A percentile compares a stretch with the other conserved stretches of the same genome.
Evolutionary conservation across 2,329 filamentous ascomycete species (phyloP).

Genomic region (Ascochyta pisi): DNA sequence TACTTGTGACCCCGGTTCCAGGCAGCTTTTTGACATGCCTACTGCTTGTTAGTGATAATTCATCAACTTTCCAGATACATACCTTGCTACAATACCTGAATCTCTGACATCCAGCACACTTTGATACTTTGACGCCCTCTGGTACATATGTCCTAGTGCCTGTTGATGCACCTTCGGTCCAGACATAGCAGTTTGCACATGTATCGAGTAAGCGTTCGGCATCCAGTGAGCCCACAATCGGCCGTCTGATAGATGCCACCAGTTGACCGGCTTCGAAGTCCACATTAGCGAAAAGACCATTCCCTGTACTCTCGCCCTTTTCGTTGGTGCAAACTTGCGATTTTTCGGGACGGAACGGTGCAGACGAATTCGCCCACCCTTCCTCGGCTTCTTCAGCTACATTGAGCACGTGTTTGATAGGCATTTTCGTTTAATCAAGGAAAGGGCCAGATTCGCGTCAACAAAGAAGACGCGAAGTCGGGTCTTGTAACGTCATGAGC

Average conservation of each 20-base stretch:
- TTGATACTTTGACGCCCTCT: slow-evolving; percentile 53
- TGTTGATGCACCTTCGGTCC: slow-evolving; percentile 42
- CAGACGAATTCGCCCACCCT: slow-evolving; percentile 15
- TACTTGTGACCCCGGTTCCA: slow-evolving; percentile 67
- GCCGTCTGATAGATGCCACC: slow-evolving; percentile 58
- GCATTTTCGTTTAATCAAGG: not conserved
- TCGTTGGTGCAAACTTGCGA: slow-evolving; percentile 31
- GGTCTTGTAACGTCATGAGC: slow-evolving; percentile 15
- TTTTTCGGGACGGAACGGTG: slow-evolving; percentile 31
- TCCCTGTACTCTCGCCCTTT: slow-evolving; percentile 49
- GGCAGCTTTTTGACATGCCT: slow-evolving; percentile 65
- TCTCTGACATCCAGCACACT: slow-evolving; percentile 64
- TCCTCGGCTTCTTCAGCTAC: slow-evolving; percentile 14
- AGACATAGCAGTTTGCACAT: slow-evolving; percentile 65
- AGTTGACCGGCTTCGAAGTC: slow-evolving; percentile 58
- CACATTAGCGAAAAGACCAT: slow-evolving; percentile 62
- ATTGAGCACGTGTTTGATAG: slow-evolving; percentile 16
- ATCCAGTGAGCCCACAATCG: slow-evolving; percentile 63
- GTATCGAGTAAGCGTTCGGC: slow-evolving; percentile 59
- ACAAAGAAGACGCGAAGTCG: not conserved
- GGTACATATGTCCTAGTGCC: slow-evolving; percentile 44
- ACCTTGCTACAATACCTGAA: slow-evolving; percentile 68
- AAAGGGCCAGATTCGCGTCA: slow-evolving; percentile 8
- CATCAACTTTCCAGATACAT: slow-evolving; percentile 16
- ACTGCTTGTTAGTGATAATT: slow-evolving; percentile 8